Evolutionary conservation across 1,284 basidiomycete genomes (phyloP).

Genomic region (Heterobasidion irregulare): DNA sequence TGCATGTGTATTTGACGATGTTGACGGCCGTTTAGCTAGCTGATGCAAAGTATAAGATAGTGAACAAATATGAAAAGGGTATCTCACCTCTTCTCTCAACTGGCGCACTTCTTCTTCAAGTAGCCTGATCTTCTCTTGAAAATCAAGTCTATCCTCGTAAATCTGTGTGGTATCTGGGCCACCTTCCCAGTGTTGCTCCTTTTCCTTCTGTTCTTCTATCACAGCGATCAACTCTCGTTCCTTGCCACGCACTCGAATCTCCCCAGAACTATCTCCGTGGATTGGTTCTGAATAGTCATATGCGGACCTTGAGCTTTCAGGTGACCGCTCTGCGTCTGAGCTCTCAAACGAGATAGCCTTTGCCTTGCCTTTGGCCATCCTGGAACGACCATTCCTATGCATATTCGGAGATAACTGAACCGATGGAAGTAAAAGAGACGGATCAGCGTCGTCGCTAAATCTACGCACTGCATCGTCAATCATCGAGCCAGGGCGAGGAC

Average conservation of each 20-base stretch:
- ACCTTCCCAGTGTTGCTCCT: constrained; percentile 28
- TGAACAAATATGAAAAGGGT: not conserved
- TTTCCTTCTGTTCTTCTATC: constrained; percentile 38
- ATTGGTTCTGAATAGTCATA: constrained; percentile 7
- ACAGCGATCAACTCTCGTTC: constrained; percentile 50
- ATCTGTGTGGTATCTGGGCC: constrained; percentile 16
- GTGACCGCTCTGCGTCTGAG: not conserved
- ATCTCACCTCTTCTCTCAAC: constrained; percentile 53
- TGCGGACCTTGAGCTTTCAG: constrained; percentile 18
- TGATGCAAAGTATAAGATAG: constrained; percentile 13
- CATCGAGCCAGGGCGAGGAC: constrained; percentile 2
- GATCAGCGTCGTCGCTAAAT: constrained; percentile 1
- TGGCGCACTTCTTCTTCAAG: constrained; percentile 60
- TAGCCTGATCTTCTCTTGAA: constrained; percentile 54
- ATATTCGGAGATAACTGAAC: not conserved
- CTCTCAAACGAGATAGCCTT: constrained; percentile 20
- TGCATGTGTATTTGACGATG: constrained; percentile 10
- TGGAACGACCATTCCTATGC: constrained; percentile 2
- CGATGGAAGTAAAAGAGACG: not conserved
- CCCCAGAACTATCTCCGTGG: constrained; percentile 29
- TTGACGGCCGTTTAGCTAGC: constrained; percentile 38
- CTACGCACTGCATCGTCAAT: constrained; percentile 2
- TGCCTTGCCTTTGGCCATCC: constrained; percentile 39
- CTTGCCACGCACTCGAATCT: constrained; percentile 44
- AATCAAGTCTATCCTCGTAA: constrained; percentile 33